Base-by-base conservation (phyloP, 2,329 filamentous ascomycete genomes). In the Pseudogymnoascus sp. region DNA sequence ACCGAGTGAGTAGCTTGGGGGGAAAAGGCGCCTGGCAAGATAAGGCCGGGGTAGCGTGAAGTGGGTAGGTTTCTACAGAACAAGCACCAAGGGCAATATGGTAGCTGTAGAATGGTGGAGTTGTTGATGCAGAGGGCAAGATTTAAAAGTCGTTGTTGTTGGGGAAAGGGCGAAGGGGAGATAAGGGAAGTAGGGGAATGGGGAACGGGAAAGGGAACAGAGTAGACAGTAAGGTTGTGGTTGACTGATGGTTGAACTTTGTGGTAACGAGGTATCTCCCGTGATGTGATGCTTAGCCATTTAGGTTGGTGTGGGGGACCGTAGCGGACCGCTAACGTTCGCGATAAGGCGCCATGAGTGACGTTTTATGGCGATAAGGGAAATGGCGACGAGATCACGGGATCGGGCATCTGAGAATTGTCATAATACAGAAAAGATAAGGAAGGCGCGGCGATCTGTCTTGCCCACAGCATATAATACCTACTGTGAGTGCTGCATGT, bases 341-440 rank as follows among this genome's bases (percentile, higher is more conserved):
- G 47, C 47, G 47, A 54, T 54, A 54, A 54, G 47, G 16, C 47
- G 47, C 47, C 47, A 54, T 54, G 47, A 54, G 47, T 54, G 47
- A 54, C 47, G 47, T 54, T 54, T 54, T 54, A 54, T 54, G 16
- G 28, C 47, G 47, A 54, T 54, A 54, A 54, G 47, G 47, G 28
- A 30, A 54, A 33, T 54, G 47, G 25, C 14, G 47, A 20, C 9
- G 25, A 54, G 12, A 5, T 54, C 47, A 54, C 47, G 47, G 47
- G 47, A 54, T 54, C 28, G 11, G 28, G 28, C 16, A 54, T 54
- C 47, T 54, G 47, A 8, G n/a, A 54, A 54, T 18, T 33, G 18
- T 37, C 16, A 11, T 8, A 4, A n/a, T 30, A 30, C 14, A 30
- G 22, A 25, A 25, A 25, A 25, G 22, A 25, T 12, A 18, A 20